Base-by-base conservation (phyloP, 345 rosid genomes). In the Euclidium syriacum region DNA sequence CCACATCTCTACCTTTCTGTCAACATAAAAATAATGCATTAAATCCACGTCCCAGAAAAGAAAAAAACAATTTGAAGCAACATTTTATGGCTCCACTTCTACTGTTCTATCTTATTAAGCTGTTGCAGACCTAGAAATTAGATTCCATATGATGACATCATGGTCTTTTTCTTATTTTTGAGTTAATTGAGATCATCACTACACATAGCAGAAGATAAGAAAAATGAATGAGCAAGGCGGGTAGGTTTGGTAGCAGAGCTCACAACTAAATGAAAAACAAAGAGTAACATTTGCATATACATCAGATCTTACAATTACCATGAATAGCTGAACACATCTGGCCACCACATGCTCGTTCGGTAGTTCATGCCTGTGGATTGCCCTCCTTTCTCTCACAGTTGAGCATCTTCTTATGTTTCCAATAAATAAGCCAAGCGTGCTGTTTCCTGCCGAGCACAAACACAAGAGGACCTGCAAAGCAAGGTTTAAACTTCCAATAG, bases 391-490 rank as follows among this genome's bases (percentile, higher is more conserved):
- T 71, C 65, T 20, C 20, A 49, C 16, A 60, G 18, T 25, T 33
- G 69, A 47, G 34, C 39, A 30, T 30, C 65, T 29, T 5, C 56
- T 52, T 15, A 29, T 47, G 46, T 22, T 29, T 22, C 41, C 34
- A 9, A 12, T 46, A 43, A 29, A 36, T 12, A 36, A 32, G 16
- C 64, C 23, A 55, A 23, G 22, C 27, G 2, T 52, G 27, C 2
- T 35, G 38, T 60, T 50, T n/a, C 18, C 50, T 44, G 18, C 48
- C 32, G 60, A 41, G 73, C 46, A 58, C 47, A 24, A 41, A 52
- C 68, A 38, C 29, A 35, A 14, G 52, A 53, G 62, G 10, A 42
- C 71, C 75, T 64, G 64, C 66, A 51, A 64, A 50, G 50, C 33
- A 25, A 51, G 26, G 4, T 50, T 32, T 24, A 71, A 64, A 64